A percentile compares a stretch with the other conserved stretches of the same genome.
These are phyloP conservation scores for Mucor plumbeus DNA, from an alignment of 371 early-diverging fungal species.

Conservation along the genomic window DNA sequence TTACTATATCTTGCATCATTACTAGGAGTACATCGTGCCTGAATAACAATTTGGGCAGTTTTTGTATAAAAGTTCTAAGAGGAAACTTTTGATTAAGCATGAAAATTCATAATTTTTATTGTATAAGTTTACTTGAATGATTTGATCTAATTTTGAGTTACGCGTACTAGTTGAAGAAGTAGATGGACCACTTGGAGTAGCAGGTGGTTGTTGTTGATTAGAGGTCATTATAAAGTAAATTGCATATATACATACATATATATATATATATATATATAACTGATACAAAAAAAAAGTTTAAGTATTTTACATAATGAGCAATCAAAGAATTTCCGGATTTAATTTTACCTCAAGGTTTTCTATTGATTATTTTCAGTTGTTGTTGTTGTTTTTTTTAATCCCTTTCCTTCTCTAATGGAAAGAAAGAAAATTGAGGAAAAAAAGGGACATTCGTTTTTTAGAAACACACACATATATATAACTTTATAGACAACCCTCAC, in stretches of 20 bases:
- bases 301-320: no score
- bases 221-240: constrained; percentile 17
- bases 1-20: constrained; percentile 71
- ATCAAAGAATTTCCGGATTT: not conserved
- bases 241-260: no score
- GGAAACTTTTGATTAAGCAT: not conserved
- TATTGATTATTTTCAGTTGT: not conserved
- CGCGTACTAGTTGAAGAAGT: constrained; percentile 30
- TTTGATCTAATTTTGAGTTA: constrained; percentile 44
- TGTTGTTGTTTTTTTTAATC: not conserved
- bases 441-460: not conserved
- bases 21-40: constrained; percentile 58
- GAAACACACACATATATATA: not conserved
- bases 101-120: not conserved
- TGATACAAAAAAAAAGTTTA: no score
- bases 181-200: constrained; percentile 18
- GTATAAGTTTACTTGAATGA: constrained; percentile 39
- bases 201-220: constrained; percentile 9
- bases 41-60: constrained; percentile 65
- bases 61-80: constrained; percentile 67
- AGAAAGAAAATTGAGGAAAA: not conserved
- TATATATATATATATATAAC: no score
- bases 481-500: constrained; percentile 8
- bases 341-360: not conserved
- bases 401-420: constrained; percentile 8